Percentiles rank a stretch among this genome's conserved stretches.
Evolutionary conservation across 1,284 basidiomycete genomes (phyloP).

Genomic region (Wolfiporia cocos): DNA sequence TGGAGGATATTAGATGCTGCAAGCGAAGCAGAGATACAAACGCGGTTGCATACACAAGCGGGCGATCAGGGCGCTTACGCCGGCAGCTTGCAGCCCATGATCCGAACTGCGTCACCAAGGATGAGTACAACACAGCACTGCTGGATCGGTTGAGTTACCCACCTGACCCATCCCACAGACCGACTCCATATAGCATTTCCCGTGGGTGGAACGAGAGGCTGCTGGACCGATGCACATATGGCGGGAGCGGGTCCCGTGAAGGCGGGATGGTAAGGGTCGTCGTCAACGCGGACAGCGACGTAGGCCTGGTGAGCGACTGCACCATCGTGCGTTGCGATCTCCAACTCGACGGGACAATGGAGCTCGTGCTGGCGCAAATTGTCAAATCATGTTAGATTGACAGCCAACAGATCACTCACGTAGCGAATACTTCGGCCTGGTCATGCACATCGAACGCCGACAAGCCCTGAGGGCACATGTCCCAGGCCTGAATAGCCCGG

Average conservation of each 20-base stretch:
- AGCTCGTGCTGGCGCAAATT: constrained; percentile 44
- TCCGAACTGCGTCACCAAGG: constrained; percentile 31
- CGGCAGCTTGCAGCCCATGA: constrained; percentile 38
- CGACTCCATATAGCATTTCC: constrained; percentile 75
- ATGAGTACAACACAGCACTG: constrained; percentile 5
- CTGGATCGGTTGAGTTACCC: constrained; percentile 17
- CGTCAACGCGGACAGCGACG: constrained; percentile 43
- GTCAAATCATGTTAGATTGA: constrained; percentile 3
- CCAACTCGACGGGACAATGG: constrained; percentile 53
- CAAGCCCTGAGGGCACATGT: constrained; percentile 68
- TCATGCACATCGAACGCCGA: constrained; percentile 88
- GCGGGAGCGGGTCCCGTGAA: constrained; percentile 44
- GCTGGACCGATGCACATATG: constrained; percentile 55
- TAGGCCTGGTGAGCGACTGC: constrained; percentile 41
- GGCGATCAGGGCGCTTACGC: neutral
- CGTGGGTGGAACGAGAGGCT: constrained; percentile 73
- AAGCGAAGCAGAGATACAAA: neutral
- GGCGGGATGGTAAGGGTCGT: constrained; percentile 51
- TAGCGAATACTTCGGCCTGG: constrained; percentile 81
- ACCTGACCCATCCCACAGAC: constrained; percentile 70
- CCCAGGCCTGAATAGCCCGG: constrained; percentile 57
- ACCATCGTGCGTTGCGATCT: constrained; percentile 57
- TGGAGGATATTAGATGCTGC: neutral
- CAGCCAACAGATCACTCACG: constrained; percentile 44
- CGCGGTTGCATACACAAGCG: neutral